Evolutionary conservation across 768 basidiomycete species (phyloP).

Genomic region (Termitomyces bulborhizus): DNA sequence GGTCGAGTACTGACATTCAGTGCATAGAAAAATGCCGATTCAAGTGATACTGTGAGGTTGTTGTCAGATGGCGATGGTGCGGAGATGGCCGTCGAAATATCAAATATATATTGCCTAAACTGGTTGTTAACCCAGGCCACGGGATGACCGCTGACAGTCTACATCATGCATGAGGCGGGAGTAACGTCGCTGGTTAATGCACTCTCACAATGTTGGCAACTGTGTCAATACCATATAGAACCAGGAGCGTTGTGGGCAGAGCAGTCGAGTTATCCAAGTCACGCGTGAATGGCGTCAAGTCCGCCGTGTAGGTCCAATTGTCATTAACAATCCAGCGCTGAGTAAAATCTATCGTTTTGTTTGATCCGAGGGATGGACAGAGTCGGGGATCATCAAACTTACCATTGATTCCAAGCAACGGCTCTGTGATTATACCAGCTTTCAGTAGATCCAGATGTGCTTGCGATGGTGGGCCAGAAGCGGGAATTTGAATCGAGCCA

Average conservation of each 20-base stretch:
- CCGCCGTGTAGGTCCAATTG: conserved; percentile 56
- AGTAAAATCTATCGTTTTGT: conserved; percentile 34
- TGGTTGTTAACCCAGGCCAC: conserved; percentile 55
- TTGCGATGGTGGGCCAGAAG: conserved; percentile 45
- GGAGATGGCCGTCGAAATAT: conserved; percentile 37
- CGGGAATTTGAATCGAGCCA: conserved; percentile 47
- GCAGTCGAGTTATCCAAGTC: conserved; percentile 13
- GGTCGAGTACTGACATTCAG: conserved; percentile 38
- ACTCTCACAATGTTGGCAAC: conserved; percentile 43
- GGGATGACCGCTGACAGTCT: conserved; percentile 46
- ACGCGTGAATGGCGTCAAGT: conserved; percentile 36
- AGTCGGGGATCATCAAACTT: not conserved
- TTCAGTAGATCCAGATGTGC: conserved; percentile 46
- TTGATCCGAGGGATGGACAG: not conserved
- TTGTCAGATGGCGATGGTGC: conserved; percentile 25
- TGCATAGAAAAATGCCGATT: conserved; percentile 49
- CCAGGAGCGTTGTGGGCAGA: conserved; percentile 31
- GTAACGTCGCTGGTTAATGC: not conserved
- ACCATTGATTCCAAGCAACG: conserved; percentile 50
- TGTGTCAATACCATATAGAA: conserved; percentile 55
- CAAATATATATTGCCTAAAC: conserved; percentile 48
- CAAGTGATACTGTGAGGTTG: conserved; percentile 45
- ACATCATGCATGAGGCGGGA: not conserved
- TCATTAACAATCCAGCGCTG: conserved; percentile 51
- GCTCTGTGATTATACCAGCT: conserved; percentile 48